A percentile compares a stretch with the other conserved stretches of the same genome.
These are phyloP conservation scores for Fragaria iinumae DNA, from an alignment of 306 rosid genomes.

Conservation along the genomic window DNA sequence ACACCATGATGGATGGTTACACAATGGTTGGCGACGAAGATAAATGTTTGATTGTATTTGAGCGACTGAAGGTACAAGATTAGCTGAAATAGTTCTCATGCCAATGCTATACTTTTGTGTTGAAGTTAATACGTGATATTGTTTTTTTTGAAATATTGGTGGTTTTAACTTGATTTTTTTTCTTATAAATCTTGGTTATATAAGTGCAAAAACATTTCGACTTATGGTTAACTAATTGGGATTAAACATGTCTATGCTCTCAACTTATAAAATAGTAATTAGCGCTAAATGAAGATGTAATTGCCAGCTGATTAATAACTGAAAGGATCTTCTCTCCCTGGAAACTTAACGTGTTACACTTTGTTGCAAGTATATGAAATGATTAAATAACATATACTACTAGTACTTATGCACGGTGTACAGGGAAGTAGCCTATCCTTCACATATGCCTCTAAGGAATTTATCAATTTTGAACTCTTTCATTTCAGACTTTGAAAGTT, in stretches of 20 bases:
- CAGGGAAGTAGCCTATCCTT: constrained; percentile 3
- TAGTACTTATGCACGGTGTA: not conserved
- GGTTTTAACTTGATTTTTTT: not conserved
- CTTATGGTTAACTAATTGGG: not conserved
- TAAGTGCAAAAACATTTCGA: not conserved
- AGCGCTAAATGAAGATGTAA: not conserved
- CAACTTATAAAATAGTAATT: not conserved
- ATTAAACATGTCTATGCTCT: not conserved
- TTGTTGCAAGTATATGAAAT: constrained; percentile 1
- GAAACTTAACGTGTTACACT: not conserved
- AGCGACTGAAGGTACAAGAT: constrained; percentile 77
- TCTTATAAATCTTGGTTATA: not conserved
- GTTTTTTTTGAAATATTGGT: not conserved
- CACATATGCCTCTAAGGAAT: not conserved
- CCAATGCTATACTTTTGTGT: not conserved
- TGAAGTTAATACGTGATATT: not conserved
- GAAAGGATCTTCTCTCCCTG: not conserved
- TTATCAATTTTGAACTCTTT: not conserved
- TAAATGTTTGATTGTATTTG: constrained; percentile 87
- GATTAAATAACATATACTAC: not conserved
- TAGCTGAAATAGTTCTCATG: not conserved
- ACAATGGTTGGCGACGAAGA: constrained; percentile 81
- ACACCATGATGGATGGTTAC: constrained; percentile 99
- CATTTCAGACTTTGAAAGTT: not conserved
- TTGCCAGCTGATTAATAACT: not conserved